Conservation (phyloP, 2,329 filamentous ascomycete species). For the Akanthomyces dipterigenus region DNA sequence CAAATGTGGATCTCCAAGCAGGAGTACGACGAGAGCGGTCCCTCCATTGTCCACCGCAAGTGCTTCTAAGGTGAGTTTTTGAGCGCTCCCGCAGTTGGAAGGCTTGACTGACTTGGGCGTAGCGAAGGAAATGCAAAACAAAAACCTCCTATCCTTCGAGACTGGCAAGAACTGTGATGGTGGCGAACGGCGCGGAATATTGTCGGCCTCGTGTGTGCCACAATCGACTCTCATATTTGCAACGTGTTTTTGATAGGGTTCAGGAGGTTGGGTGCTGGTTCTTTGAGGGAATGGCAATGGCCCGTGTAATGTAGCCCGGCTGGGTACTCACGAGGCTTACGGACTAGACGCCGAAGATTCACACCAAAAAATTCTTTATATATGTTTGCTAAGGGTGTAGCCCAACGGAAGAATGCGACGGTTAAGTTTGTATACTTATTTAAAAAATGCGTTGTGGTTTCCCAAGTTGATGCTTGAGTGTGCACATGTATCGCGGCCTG, state of each 20-base stretch:
- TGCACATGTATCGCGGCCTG: background rate
- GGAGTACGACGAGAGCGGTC: slow-evolving; percentile 99
- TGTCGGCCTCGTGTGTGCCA: slow-evolving; percentile 40
- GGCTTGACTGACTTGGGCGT: background rate
- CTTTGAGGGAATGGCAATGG: slow-evolving; percentile 39
- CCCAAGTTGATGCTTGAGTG: background rate
- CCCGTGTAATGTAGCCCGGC: slow-evolving; percentile 45
- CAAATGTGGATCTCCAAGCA: slow-evolving; percentile 99
- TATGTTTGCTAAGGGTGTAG: slow-evolving; percentile 31
- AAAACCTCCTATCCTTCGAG: slow-evolving; percentile 28
- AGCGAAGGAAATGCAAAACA: slow-evolving; percentile 26
- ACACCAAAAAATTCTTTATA: slow-evolving; percentile 44
- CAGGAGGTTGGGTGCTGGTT: slow-evolving; percentile 44
- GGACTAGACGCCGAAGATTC: slow-evolving; percentile 48
- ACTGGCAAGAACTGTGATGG: slow-evolving; percentile 38
- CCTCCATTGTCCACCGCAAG: slow-evolving; percentile 99
- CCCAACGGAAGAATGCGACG: slow-evolving; percentile 23
- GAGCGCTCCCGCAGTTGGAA: no score
- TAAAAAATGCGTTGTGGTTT: slow-evolving; percentile 20
- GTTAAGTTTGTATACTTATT: slow-evolving; percentile 15
- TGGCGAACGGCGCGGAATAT: slow-evolving; percentile 37
- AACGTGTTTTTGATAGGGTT: slow-evolving; percentile 52
- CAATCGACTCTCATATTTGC: slow-evolving; percentile 48
- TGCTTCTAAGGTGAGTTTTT: slow-evolving; percentile 83
- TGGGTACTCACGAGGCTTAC: slow-evolving; percentile 38